Percentiles rank a stretch among this genome's conserved stretches.
Conservation (phyloP, 2,329 filamentous ascomycete species). For the Tolypocladium ovalisporum region DNA sequence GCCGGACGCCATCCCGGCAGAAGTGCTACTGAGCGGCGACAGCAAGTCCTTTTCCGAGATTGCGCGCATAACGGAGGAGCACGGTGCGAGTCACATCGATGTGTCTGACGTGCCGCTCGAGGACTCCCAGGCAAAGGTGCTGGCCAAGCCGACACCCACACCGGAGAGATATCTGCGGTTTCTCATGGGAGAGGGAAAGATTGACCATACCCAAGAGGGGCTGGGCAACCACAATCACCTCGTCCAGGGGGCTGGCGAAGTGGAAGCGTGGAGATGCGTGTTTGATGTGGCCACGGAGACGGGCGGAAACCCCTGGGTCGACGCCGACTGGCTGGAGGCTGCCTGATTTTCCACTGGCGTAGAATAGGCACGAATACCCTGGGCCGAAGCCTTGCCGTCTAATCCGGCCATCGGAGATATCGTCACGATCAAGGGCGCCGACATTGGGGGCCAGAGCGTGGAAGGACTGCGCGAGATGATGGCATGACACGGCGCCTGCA, state of each 20-base stretch:
- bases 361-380: not conserved
- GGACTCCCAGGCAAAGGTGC: conserved; percentile 13
- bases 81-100: conserved; percentile 12
- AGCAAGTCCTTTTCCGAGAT: conserved; percentile 12
- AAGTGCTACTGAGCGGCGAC: conserved; percentile 16
- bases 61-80: conserved; percentile 13
- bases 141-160: conserved; percentile 7
- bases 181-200: conserved; percentile 20
- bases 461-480: not conserved
- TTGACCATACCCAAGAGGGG: conserved; percentile 11
- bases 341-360: not conserved
- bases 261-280: conserved; percentile 17
- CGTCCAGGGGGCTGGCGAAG: conserved; percentile 12
- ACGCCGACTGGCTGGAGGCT: conserved; percentile 1
- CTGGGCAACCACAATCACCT: conserved; percentile 16
- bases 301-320: conserved; percentile 13
- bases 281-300: conserved; percentile 13
- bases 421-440: not conserved
- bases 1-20: conserved; percentile 11
- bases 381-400: not conserved
- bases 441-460: not conserved
- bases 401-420: too few species aligned
- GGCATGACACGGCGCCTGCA: not conserved
- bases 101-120: conserved; percentile 11
- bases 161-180: conserved; percentile 19